Evolutionary conservation across 1,284 basidiomycete species (phyloP).

Genomic region (Trichosporon ovoides): DNA sequence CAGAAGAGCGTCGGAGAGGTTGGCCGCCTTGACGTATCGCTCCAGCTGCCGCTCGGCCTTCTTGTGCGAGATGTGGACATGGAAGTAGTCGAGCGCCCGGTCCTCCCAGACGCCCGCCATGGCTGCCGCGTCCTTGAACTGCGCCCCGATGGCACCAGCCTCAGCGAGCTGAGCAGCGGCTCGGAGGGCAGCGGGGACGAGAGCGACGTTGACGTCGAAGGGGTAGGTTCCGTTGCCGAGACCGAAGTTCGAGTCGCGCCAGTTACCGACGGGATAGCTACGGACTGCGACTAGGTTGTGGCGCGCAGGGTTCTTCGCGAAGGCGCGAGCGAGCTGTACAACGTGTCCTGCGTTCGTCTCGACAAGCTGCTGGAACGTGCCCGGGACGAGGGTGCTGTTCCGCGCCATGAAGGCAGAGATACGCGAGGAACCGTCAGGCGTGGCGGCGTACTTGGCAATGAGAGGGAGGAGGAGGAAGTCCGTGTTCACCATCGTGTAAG

Average conservation of each 20-base stretch:
- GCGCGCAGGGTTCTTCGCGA: slow-evolving; percentile 42
- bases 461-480: slow-evolving; percentile 52
- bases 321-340: slow-evolving; percentile 42
- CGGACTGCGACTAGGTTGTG: slow-evolving; percentile 45
- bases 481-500: slow-evolving; percentile 51
- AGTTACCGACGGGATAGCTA: slow-evolving; percentile 50
- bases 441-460: slow-evolving; percentile 47
- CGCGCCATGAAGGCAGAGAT: slow-evolving; percentile 35
- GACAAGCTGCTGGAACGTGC: slow-evolving; percentile 47
- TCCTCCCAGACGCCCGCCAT: slow-evolving; percentile 50
- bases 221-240: slow-evolving; percentile 53
- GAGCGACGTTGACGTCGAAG: slow-evolving; percentile 54
- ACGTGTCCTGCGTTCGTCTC: slow-evolving; percentile 24
- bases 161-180: slow-evolving; percentile 50
- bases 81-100: slow-evolving; percentile 50
- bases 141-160: slow-evolving; percentile 44
- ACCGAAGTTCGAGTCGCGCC: slow-evolving; percentile 55
- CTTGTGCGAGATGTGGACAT: slow-evolving; percentile 44
- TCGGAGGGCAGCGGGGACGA: slow-evolving; percentile 54
- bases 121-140: slow-evolving; percentile 40
- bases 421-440: slow-evolving; percentile 37
- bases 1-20: slow-evolving; percentile 43
- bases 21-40: slow-evolving; percentile 49
- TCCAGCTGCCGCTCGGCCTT: slow-evolving; percentile 45
- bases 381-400: slow-evolving; percentile 47